A percentile compares a stretch with the other conserved stretches of the same genome.
These are phyloP conservation scores for Stentor coeruleus DNA, from an alignment of 73 alveolate species.

Conservation along the genomic window DNA sequence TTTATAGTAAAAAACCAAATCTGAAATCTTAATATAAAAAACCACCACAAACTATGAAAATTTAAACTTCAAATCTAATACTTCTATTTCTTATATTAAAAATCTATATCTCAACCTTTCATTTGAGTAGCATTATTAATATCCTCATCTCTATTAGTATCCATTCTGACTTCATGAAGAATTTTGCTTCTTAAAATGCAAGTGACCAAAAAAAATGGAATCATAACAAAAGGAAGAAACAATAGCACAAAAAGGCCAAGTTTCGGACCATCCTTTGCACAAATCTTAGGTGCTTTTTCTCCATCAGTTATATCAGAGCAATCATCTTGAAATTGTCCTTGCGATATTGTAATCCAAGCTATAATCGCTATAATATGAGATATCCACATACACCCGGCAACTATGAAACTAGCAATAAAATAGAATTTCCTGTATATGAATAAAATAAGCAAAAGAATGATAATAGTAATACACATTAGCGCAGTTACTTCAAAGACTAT, in stretches of 20 bases:
- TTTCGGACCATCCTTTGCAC: conserved; percentile 4
- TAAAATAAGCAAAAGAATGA: no score
- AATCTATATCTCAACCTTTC: no score
- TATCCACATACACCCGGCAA: neutral
- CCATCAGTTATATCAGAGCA: neutral
- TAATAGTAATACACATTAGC: neutral
- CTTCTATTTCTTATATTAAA: no score
- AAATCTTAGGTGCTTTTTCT: neutral
- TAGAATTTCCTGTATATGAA: neutral
- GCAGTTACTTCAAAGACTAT: neutral
- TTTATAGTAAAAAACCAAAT: no score
- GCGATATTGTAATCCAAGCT: neutral
- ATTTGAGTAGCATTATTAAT: no score
- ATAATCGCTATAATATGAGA: neutral
- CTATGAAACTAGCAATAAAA: neutral
- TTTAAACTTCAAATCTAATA: no score
- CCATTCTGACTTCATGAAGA: no score
- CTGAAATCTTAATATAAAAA: no score
- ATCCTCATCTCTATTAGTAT: no score
- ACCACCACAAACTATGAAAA: no score
- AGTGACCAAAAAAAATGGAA: neutral
- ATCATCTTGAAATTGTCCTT: neutral
- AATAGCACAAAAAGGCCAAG: neutral
- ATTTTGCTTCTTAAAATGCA: no score
- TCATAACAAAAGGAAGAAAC: neutral